Base-by-base conservation (phyloP, 2,329 filamentous ascomycete genomes). In the Penicillium capsulatum region DNA sequence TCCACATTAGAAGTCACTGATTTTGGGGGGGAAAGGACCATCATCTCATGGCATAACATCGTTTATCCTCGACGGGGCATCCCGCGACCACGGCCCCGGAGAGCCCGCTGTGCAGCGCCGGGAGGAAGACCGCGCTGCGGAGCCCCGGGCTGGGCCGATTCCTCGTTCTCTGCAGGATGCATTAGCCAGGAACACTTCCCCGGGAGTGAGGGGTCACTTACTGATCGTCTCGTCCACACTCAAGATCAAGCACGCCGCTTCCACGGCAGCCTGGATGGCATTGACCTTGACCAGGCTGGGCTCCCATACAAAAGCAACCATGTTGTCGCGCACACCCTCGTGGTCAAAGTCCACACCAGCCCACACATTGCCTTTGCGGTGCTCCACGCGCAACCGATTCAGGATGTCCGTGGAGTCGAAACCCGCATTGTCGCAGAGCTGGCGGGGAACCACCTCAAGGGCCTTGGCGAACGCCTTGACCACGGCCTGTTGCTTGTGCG, bases 401-500 rank as follows among this genome's bases (percentile, higher is more conserved):
- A 98, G 81, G 53, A 98, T 96, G 61, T 98, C 92, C 36, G 92
- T 98, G 17, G 92, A 90, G 63, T 98, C 92, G 64, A 98, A 97
- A 49, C 92, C 92, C 40, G 92, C 92, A 61, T 98, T 98, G 73
- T 98, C 92, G 73, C 92, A 98, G 45, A 98, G 77, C 71, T 97
- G 92, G 58, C 92, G 84, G 15, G 92, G 92, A 55, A 98, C 94
- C 45, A 97, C 84, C 72, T 98, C 92, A 39, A 98, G 79, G 1
- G 92, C 92, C 74, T 95, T 96, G 56, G 92, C 92, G 56, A 97
- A 97, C 4, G 88, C 86, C 74, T 97, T 97, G 76, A 98, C 92
- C 59, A 98, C 89, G 40, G 87, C 80, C 71, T 98, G 92, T 67
- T 97, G 91, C 77, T 97, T 97, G 76, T 94, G 80, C 3, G 84